A percentile compares a stretch with the other conserved stretches of the same genome.
These are phyloP conservation scores for Bipolaris bicolor DNA, from an alignment of 2,329 filamentous ascomycete genomes.

Conservation along the genomic window DNA sequence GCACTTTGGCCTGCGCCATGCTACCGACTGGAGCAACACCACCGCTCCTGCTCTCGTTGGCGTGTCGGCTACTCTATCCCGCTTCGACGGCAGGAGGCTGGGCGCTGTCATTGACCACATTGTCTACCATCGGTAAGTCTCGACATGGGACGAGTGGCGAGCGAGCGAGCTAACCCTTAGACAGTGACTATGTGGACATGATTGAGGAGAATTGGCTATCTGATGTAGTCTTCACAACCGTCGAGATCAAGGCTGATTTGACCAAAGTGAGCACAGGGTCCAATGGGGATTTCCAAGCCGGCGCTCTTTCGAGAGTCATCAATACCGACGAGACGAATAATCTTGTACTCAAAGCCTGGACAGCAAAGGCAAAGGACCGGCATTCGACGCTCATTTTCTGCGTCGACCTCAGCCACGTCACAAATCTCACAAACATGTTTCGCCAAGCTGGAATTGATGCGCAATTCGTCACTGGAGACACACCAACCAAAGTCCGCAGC, in stretches of 20 bases:
- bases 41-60: constrained; percentile 70
- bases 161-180: constrained; percentile 4
- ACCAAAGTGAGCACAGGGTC: constrained; percentile 68
- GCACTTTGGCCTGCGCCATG: constrained; percentile 75
- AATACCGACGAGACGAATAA: constrained; percentile 84
- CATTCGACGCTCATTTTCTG: constrained; percentile 94
- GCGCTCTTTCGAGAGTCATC: constrained; percentile 79
- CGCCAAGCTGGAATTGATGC: constrained; percentile 80
- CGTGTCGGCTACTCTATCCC: constrained; percentile 81
- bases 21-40: constrained; percentile 46
- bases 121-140: constrained; percentile 78
- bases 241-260: constrained; percentile 81
- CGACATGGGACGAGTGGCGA: too few relatives aligned
- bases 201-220: constrained; percentile 91
- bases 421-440: constrained; percentile 75
- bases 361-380: constrained; percentile 72
- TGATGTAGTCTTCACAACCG: constrained; percentile 92
- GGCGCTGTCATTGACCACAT: constrained; percentile 91
- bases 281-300: constrained; percentile 79
- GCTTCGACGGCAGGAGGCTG: constrained; percentile 82
- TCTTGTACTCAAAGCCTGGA: constrained; percentile 84
- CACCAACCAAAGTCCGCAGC: constrained; percentile 70
- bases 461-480: constrained; percentile 83
- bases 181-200: constrained; percentile 73
- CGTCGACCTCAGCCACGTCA: constrained; percentile 85